A percentile compares a stretch with the other conserved stretches of the same genome.
These are phyloP conservation scores for Scheffersomyces coipomensis DNA, from an alignment of 805 yeast species.

Conservation along the genomic window DNA sequence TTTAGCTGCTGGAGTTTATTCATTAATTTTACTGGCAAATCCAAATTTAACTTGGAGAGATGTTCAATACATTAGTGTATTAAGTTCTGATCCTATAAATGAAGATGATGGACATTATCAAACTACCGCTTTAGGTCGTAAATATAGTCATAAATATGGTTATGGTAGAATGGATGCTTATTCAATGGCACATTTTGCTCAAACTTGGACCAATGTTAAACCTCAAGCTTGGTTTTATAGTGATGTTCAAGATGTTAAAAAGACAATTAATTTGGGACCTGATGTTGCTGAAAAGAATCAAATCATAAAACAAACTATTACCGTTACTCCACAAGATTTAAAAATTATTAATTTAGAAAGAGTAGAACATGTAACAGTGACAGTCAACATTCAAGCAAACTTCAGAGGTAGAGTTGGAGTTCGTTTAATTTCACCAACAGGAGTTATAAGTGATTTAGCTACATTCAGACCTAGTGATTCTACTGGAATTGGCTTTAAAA, in stretches of 20 bases:
- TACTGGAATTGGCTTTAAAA: slow-evolving; percentile 55
- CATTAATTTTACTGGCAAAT: slow-evolving; percentile 77
- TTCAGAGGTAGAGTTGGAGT: slow-evolving; percentile 71
- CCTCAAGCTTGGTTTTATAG: slow-evolving; percentile 84
- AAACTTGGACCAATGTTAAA: slow-evolving; percentile 77
- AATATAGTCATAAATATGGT: slow-evolving; percentile 84
- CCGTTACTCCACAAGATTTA: slow-evolving; percentile 49
- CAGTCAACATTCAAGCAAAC: slow-evolving; percentile 64
- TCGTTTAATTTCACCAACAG: slow-evolving; percentile 70
- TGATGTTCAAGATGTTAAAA: slow-evolving; percentile 35
- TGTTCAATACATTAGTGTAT: slow-evolving; percentile 77
- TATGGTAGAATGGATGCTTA: slow-evolving; percentile 90
- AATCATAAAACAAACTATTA: slow-evolving; percentile 26
- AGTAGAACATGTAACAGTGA: slow-evolving; percentile 84
- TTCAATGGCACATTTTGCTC: slow-evolving; percentile 67
- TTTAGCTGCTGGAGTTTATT: slow-evolving; percentile 91
- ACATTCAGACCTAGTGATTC: slow-evolving; percentile 60
- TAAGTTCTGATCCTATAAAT: slow-evolving; percentile 68
- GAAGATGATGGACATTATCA: slow-evolving; percentile 75
- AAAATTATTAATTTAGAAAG: slow-evolving; percentile 59
- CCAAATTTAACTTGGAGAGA: slow-evolving; percentile 95
- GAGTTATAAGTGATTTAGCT: slow-evolving; percentile 73
- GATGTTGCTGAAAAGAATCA: slow-evolving; percentile 6
- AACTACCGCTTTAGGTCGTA: slow-evolving; percentile 59
- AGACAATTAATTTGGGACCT: slow-evolving; percentile 12